Base-by-base conservation (phyloP, 306 rosid species). In the Argentina anserina region DNA sequence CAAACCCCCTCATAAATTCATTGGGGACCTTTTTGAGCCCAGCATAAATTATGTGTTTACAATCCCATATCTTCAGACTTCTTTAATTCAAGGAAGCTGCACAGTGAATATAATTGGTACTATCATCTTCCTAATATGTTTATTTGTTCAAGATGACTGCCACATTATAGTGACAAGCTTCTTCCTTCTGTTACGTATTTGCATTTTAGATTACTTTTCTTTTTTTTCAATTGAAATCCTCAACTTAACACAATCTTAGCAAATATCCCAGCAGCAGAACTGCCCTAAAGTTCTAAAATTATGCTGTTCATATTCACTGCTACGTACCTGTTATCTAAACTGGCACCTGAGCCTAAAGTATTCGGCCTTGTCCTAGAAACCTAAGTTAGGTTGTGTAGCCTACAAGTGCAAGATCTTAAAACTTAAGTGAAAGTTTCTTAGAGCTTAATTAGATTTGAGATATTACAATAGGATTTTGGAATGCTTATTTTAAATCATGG, bases 91-190 rank as follows among this genome's bases (percentile, higher is more conserved):
- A n/a, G 37, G 31, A 64, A 36, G 13, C 47, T 36, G 46, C 28
- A 10, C 7, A 12, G 29, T 64, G 45, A 63, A 63, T 36, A 18
- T 34, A 40, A 63, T 49, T 2, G 26, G 8, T 37, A 8, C 45
- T 36, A 29, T 18, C 21, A 17, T n/a, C n/a, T 29, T 17, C 23
- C 68, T 64, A 4, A 37, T 18, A 36, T 64, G 47, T 11, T 20
- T 36, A 20, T 64, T 41, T 65, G 29, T 65, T 40, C 20, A 65
- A 65, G 52, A 40, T 41, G 46, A n/a, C 70, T 12, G 31, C 70
- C 20, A 41, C 33, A 65, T 6, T 7, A 25, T 0, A 65, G 52
- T 65, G 52, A 25, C 33, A n/a, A 25, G 13, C 31, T 13, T 41
- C 70, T 23, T 41, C 21, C n/a, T 41, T 23, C 26, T 23, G 3